phyloP scores from a whole-genome alignment of 139 green algal genomes.

The Coccomyxa sp. region DNA sequence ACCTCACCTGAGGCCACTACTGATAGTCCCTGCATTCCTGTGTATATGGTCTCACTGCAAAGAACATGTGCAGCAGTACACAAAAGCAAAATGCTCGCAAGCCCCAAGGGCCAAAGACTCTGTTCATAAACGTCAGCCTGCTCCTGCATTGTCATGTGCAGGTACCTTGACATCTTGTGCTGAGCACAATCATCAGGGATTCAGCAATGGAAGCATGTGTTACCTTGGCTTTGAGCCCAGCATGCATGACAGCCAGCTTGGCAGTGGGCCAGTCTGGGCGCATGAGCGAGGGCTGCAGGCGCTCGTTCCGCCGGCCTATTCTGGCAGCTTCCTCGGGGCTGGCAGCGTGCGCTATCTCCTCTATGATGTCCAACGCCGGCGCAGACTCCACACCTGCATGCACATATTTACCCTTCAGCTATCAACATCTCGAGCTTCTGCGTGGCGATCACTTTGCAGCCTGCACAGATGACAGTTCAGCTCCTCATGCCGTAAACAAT shows the following conservation, averaged over 20 bases:
- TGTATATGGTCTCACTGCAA: too few relatives aligned
- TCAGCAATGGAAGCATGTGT: not conserved
- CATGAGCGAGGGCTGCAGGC: constrained; percentile 64
- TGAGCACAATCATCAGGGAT: not conserved
- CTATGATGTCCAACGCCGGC: constrained; percentile 42
- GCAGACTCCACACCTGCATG: constrained; percentile 1
- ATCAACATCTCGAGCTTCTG: not conserved
- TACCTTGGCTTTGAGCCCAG: constrained; percentile 75
- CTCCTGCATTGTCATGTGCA: too few relatives aligned
- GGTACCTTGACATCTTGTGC: too few relatives aligned
- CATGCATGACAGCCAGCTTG: constrained; percentile 84
- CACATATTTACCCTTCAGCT: not conserved
- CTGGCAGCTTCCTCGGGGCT: constrained; percentile 87
- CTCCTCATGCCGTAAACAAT: too few relatives aligned
- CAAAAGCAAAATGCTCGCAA: too few relatives aligned
- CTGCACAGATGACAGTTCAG: too few relatives aligned
- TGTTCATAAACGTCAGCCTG: too few relatives aligned
- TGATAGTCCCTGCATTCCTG: too few relatives aligned
- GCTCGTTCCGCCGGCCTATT: constrained; percentile 67
- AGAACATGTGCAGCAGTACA: too few relatives aligned
- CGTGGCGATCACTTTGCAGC: too few relatives aligned
- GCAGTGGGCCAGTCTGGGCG: constrained; percentile 69
- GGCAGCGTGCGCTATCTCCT: constrained; percentile 60
- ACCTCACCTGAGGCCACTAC: too few relatives aligned
- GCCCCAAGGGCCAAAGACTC: too few relatives aligned